phyloP scores from a whole-genome alignment of 208 protist species.

The Vickermania spadyakhi region DNA sequence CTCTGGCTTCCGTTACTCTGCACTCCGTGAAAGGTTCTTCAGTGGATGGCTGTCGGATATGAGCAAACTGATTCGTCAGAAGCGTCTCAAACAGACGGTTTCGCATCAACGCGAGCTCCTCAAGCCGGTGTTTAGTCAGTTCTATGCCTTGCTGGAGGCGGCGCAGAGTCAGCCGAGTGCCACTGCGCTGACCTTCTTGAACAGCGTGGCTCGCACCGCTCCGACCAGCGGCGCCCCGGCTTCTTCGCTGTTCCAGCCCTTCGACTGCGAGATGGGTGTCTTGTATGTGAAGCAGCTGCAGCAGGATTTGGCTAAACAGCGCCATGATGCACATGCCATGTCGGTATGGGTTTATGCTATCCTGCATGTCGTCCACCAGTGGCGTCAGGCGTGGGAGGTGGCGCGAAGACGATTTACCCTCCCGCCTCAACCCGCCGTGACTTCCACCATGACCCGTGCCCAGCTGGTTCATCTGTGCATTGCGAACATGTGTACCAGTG shows the following conservation, averaged over 20 bases:
- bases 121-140: slow-evolving; percentile 20
- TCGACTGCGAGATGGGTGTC: background rate
- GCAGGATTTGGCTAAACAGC: slow-evolving; percentile 49
- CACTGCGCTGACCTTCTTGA: background rate
- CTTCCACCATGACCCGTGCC: slow-evolving; percentile 23
- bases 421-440: slow-evolving; percentile 60
- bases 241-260: background rate
- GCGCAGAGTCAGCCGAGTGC: background rate
- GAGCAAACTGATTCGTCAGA: slow-evolving; percentile 28
- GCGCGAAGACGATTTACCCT: slow-evolving; percentile 24
- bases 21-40: slow-evolving; percentile 4
- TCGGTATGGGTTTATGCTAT: slow-evolving; percentile 38
- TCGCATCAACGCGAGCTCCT: slow-evolving; percentile 60
- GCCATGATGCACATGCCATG: slow-evolving; percentile 46
- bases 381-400: slow-evolving; percentile 22
- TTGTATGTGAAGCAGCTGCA: slow-evolving; percentile 5
- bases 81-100: slow-evolving; percentile 43
- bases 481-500: slow-evolving; percentile 49
- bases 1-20: background rate
- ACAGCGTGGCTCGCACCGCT: background rate
- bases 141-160: slow-evolving; percentile 10
- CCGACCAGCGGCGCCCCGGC: background rate
- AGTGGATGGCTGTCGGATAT: slow-evolving; percentile 36
- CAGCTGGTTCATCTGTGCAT: slow-evolving; percentile 74
- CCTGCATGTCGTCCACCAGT: slow-evolving; percentile 24